Evolutionary conservation across 2,329 filamentous ascomycete genomes (phyloP), one percentile per base, ranked within the genome.

Genomic region (Botryosphaeria dothidea): DNA sequence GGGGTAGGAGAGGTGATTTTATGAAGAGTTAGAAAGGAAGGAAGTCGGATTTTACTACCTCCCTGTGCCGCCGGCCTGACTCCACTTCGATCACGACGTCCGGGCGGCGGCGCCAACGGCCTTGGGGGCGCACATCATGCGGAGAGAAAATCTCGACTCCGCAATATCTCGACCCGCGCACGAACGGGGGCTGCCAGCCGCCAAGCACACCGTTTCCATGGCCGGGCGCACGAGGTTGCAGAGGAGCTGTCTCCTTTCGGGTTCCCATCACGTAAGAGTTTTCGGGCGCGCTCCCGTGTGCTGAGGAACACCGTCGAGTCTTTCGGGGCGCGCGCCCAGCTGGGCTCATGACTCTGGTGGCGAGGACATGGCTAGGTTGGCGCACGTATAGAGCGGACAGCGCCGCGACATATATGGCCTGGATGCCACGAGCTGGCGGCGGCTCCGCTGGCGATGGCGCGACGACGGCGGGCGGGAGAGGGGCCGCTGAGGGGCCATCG

Each of bases 261-360:
- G 21, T 38, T 56, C 25, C 60, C 61, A 56, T 64, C 49, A 64
- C 61, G 61, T 64, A 64, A 64, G 38, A 63, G 60, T 54, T 63
- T 63, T n/a, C n/a, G 34, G 31, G 31, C 31, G 31, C 31, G 31
- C 31, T 34, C 6, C 31, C 31, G 31, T 34, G 11, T 19, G 25
- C 23, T 43, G 45, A 34, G 31, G 31, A n/a, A n/a, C n/a, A n/a
- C n/a, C n/a, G n/a, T n/a, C n/a, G n/a, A n/a, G n/a, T n/a, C n/a
- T n/a, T n/a, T n/a, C n/a, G n/a, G n/a, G n/a, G n/a, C n/a, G n/a
- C n/a, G 31, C 31, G 31, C 31, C 31, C 31, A 34, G 2, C 31
- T 6, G 7, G 7, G 7, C 1, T 6, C 56, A 60, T 34, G 38
- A 46, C 56, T 60, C 56, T 17, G 56, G n/a, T 5, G 36, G 54